Evolutionary conservation across 2,329 filamentous ascomycete species (phyloP), one percentile per base, ranked within the genome.

Genomic region (Berkeleyomyces rouxiae): DNA sequence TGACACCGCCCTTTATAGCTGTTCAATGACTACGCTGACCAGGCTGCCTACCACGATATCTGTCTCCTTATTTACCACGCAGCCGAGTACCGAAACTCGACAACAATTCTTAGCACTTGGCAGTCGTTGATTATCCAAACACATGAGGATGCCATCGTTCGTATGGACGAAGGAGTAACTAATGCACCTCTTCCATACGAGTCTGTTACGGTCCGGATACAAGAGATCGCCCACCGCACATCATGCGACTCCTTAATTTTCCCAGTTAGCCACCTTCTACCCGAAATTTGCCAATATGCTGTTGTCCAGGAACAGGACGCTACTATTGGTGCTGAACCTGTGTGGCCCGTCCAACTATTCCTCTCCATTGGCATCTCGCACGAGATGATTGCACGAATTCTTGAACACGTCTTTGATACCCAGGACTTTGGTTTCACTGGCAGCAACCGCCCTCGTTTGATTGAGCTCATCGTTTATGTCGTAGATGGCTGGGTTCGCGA

Each of bases 1-100:
- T 71, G 64, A 67, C 63, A 31, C 58, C 39, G 13, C 7, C 9
- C 23, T 37, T 2, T 69, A 95, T 69, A 95, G 84, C 83, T 99
- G n/a, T 99, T 90, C 76, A 95, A 97, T 71, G 78, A 84, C 66
- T 99, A 90, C 69, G 90, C 91, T 62, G 91, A 96, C 70, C 86
- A 89, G 69, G 93, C 90, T 1, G 86, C 84, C 59, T 99, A 99
- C 78, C 92, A 90, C 74, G 93, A 97, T 71, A 82, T 99, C 59
- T 96, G 89, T 71, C 82, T 99, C 7, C 79, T 92, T 65, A 96
- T 99, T 69, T 97, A 91, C 76, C 87, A 95, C 72, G 83, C 87
- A 0, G 92, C 92, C 55, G 90, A 97, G 72, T 89, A 95, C 76
- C 87, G 92, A 68, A 95, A 92, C 69, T 80, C 89, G 1, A 84